phyloP scores from a whole-genome alignment of 2,329 filamentous ascomycete genomes.

The Thyridium curvatum region DNA sequence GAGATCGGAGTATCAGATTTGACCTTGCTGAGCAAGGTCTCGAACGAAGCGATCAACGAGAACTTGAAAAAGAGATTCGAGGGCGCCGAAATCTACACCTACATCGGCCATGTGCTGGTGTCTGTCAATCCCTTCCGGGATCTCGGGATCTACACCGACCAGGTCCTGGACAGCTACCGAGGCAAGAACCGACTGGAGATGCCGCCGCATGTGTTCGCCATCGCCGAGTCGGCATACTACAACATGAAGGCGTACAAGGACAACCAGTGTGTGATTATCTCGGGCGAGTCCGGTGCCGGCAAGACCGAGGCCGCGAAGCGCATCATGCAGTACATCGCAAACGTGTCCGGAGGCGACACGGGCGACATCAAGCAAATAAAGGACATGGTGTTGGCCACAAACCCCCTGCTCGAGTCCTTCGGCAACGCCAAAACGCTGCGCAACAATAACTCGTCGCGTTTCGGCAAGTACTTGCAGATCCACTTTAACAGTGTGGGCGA shows the following conservation, averaged over 20 bases:
- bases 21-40: constrained; percentile 96
- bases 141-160: constrained; percentile 94
- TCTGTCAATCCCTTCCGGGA: constrained; percentile 98
- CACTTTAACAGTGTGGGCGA: constrained; percentile 91
- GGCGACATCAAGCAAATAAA: constrained; percentile 94
- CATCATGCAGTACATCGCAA: constrained; percentile 99
- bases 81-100: constrained; percentile 97
- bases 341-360: constrained; percentile 78
- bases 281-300: constrained; percentile 93
- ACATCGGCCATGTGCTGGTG: constrained; percentile 98
- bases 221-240: constrained; percentile 94
- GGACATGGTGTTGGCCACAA: constrained; percentile 98
- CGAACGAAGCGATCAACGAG: constrained; percentile 98
- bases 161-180: constrained; percentile 87
- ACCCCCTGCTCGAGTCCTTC: constrained; percentile 93
- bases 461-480: constrained; percentile 96
- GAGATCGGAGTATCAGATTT: constrained; percentile 97
- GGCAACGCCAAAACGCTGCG: constrained; percentile 96
- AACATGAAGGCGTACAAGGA: constrained; percentile 99
- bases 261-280: constrained; percentile 99
- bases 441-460: constrained; percentile 98
- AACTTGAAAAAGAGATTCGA: constrained; percentile 98
- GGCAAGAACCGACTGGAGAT: constrained; percentile 96
- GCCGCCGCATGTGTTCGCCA: constrained; percentile 93
- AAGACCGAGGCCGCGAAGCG: constrained; percentile 98